Evolutionary conservation across 352 stramenopile species (phyloP), one percentile per base, ranked within the genome.

Genomic region (Phytophthora meadii): DNA sequence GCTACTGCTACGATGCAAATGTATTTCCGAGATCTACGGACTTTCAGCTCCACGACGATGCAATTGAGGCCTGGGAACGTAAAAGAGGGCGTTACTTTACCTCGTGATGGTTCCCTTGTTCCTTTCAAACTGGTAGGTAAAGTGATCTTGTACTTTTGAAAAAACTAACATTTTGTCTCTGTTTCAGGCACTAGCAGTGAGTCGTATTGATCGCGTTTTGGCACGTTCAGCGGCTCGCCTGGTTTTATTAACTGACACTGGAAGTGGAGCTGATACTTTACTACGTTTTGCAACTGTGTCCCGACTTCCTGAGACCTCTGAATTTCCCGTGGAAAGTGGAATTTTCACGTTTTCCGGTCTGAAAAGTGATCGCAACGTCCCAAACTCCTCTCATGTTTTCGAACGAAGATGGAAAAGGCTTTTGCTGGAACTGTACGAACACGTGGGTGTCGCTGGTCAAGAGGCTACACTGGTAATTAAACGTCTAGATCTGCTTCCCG

Each of bases 381-480:
- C 42, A 3, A 48, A 49, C 12, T 14, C 30, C 22, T 24, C 24
- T 22, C 2, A 42, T 2, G 7, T 5, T 27, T 40, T 68, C 5
- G n/a, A 24, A 2, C 9, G 49, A 14, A 68, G 81, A 22, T 94
- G 85, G 85, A 74, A 69, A 5, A 28, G 65, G 3, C 24, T 86
- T 11, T 54, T 92, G 0, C 47, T 72, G 6, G 60, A 89, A 4
- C 47, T 90, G 3, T 90, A 89, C 54, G 65, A 82, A 8, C 74
- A 63, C 19, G 68, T 91, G 4, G 83, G 86, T 0, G 73, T 92
- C 7, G 70, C 78, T 24, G 84, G 77, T 7, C 64, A 82, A 17
- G 68, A 83, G 19, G 75, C 88, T 28, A 92, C 83, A 2, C 64
- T 94, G 9, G 24, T 92, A 1, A 61, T 92, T 2, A 83, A 90